These are phyloP conservation scores for Verbena officinalis DNA, from an alignment of 257 asterid genomes.

Conservation along the genomic window DNA sequence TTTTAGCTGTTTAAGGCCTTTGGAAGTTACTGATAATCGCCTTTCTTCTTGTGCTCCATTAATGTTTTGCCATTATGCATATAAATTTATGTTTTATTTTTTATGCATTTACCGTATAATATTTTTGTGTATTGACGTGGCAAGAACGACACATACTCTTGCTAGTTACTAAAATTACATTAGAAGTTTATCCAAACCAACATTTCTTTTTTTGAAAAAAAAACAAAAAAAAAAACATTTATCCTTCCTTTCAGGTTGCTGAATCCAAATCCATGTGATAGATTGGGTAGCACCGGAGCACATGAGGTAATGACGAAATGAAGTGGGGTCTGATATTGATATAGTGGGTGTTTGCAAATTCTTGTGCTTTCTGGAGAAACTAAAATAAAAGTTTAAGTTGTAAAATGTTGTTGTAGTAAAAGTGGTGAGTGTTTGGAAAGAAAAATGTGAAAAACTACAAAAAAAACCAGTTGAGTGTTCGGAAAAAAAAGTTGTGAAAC, in stretches of 20 bases:
- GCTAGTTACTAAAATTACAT: conserved; percentile 5
- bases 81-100: background rate
- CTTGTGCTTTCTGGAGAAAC: too few species aligned
- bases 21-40: background rate
- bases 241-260: conserved; percentile 61
- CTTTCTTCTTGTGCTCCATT: background rate
- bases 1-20: background rate
- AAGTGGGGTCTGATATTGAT: too few species aligned
- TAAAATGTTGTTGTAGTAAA: too few species aligned
- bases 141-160: conserved; percentile 11
- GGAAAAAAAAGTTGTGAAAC: too few species aligned
- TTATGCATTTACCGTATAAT: background rate
- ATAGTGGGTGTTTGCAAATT: too few species aligned
- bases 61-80: background rate
- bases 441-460: too few species aligned
- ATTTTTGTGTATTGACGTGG: background rate
- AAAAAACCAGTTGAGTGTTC: too few species aligned
- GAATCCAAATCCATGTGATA: conserved; percentile 83
- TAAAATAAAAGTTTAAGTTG: too few species aligned
- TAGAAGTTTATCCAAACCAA: conserved; percentile 8
- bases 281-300: conserved; percentile 84
- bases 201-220: background rate
- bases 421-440: too few species aligned
- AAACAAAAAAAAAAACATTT: conserved; percentile 21
- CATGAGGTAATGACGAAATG: too few species aligned